Percentiles rank a stretch among this genome's conserved stretches.
phyloP scores from a whole-genome alignment of 148 eudicot species.

The Drosera capensis region DNA sequence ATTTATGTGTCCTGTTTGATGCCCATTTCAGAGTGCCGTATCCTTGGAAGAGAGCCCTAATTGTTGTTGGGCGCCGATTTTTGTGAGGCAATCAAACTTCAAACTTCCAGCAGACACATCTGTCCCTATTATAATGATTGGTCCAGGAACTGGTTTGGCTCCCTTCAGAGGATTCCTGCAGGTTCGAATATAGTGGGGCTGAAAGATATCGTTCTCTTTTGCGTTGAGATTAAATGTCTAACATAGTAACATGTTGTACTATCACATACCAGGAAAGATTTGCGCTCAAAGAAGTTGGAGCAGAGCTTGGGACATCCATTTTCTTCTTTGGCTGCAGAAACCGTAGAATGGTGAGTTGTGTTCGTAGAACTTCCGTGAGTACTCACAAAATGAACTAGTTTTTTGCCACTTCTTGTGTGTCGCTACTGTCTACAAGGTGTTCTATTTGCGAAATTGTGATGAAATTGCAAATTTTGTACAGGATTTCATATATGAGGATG shows the following conservation, averaged over 20 bases:
- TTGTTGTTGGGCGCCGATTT: constrained; percentile 80
- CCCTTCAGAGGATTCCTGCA: constrained; percentile 98
- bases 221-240: too few relatives aligned
- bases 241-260: too few relatives aligned
- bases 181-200: constrained; percentile 18
- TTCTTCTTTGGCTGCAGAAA: constrained; percentile 91
- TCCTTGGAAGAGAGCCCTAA: constrained; percentile 43
- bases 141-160: constrained; percentile 98
- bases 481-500: constrained; percentile 91
- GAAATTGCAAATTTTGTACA: too few relatives aligned
- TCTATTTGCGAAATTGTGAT: not conserved
- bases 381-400: too few relatives aligned
- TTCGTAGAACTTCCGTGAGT: too few relatives aligned
- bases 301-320: constrained; percentile 58
- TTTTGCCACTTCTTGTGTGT: not conserved
- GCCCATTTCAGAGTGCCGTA: constrained; percentile 78
- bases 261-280: constrained; percentile 57
- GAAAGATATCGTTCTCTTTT: too few relatives aligned
- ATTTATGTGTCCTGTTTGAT: constrained; percentile 5
- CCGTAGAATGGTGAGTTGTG: constrained; percentile 49
- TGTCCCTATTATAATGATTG: constrained; percentile 84
- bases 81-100: constrained; percentile 85
- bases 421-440: not conserved
- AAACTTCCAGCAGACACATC: constrained; percentile 69
- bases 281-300: constrained; percentile 78